Evolutionary conservation across 495 filamentous ascomycete species (phyloP).

Genomic region (Penicillium salamii): DNA sequence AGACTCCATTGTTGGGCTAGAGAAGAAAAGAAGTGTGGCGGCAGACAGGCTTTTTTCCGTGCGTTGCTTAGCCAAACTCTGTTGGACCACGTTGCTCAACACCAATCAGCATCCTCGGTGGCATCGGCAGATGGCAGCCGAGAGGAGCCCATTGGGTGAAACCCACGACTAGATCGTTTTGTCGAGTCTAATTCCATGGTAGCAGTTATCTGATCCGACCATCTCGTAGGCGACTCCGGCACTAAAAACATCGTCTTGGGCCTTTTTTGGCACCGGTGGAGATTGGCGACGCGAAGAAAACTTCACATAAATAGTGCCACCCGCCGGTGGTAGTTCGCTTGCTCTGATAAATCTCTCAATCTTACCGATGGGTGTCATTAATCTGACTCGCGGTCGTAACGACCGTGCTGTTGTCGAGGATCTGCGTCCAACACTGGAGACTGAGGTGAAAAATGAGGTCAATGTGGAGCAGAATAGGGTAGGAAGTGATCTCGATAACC

Average conservation of each 20-base stretch:
- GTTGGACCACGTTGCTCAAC: neutral
- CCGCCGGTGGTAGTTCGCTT: neutral
- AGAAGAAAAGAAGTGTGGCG: too few relatives aligned
- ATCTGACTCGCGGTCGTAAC: conserved; percentile 14
- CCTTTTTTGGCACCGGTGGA: too few relatives aligned
- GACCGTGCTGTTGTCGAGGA: conserved; percentile 9
- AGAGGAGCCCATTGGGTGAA: neutral
- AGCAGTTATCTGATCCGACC: conserved; percentile 2
- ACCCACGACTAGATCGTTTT: neutral
- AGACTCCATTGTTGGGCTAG: too few relatives aligned
- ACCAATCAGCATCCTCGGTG: too few relatives aligned
- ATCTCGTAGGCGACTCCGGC: neutral
- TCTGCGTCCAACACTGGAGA: conserved; percentile 6
- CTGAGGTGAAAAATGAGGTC: conserved; percentile 1
- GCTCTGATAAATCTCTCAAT: neutral
- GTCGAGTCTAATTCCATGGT: neutral
- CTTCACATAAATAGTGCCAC: too few relatives aligned
- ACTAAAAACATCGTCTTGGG: neutral
- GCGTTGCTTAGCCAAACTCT: neutral
- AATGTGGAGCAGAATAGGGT: conserved; percentile 3
- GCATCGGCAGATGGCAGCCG: neutral
- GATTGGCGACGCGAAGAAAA: too few relatives aligned
- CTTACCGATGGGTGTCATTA: conserved; percentile 22
- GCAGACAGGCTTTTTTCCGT: too few relatives aligned
- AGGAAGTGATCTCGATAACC: conserved; percentile 1